Base-by-base conservation (phyloP, 352 stramenopile genomes). In the Phytopythium aichiense region DNA sequence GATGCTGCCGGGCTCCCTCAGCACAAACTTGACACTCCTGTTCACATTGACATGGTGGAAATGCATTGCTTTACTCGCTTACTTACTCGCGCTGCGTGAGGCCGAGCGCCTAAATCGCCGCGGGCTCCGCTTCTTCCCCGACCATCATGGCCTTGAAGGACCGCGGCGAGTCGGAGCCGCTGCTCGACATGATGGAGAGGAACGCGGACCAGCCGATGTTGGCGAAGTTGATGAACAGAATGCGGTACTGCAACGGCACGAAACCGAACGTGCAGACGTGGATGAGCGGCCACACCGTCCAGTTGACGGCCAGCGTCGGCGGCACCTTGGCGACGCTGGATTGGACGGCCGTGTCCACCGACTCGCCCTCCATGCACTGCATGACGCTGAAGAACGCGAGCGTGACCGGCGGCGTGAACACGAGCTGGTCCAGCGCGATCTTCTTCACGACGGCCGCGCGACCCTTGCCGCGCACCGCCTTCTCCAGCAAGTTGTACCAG, bases 401-500 rank as follows among this genome's bases (percentile, higher is more conserved):
- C 6, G 63, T 63, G 12, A 77, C 23, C 15, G 66, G 68, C 11
- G 73, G 73, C 13, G 73, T 69, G 55, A 81, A 71, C 12, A 79
- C 12, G 20, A 81, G 43, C 63, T 77, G 68, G 35, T 81, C 73
- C 0, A 71, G 65, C 0, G 66, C 73, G 49, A 81, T 69, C 35
- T 81, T 79, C 64, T 79, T 77, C 40, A 61, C 54, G 46, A 79
- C 65, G 1, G 42, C 48, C 20, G 65, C 43, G 16, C 55, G 42
- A 12, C 58, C 56, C 7, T 62, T 77, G 53, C 67, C 70, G 20
- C 60, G 70, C 48, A 81, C 63, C 13, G 38, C 61, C 20, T 69
- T 71, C 68, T 98, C 92, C 22, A 98, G 69, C 13, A 89, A 65
- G 37, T 91, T 84, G 69, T 97, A 98, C 71, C 96, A 98, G 40